These are phyloP conservation scores for Elsinoe necatrix DNA, from an alignment of 2,329 filamentous ascomycete species.

Conservation along the genomic window DNA sequence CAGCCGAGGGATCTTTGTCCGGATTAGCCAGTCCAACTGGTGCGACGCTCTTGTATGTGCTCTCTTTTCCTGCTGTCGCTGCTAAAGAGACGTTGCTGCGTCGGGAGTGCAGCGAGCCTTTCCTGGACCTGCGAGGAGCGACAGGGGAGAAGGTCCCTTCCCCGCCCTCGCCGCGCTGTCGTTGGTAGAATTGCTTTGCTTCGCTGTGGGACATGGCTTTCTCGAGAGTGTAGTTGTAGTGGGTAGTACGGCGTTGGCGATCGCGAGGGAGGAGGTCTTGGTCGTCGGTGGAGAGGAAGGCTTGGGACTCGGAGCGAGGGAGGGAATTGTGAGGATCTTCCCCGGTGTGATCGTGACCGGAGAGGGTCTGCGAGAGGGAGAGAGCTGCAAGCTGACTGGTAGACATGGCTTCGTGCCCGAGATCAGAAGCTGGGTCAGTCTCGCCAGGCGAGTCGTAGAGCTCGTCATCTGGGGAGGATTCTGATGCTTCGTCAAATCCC, in stretches of 20 bases:
- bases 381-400: slow-evolving; percentile 13
- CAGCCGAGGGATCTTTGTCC: slow-evolving; percentile 25
- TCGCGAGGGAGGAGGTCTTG: slow-evolving; percentile 38
- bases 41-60: slow-evolving; percentile 27
- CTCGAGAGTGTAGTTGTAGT: slow-evolving; percentile 88
- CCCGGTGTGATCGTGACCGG: background rate
- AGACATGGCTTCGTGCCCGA: background rate
- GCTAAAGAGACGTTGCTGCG: slow-evolving; percentile 27
- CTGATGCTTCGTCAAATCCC: slow-evolving; percentile 4
- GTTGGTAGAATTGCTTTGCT: slow-evolving; percentile 91
- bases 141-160: slow-evolving; percentile 26
- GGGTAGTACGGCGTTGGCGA: slow-evolving; percentile 63
- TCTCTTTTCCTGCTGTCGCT: slow-evolving; percentile 17
- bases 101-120: slow-evolving; percentile 36
- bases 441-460: slow-evolving; percentile 10
- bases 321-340: background rate
- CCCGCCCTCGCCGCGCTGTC: slow-evolving; percentile 57
- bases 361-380: slow-evolving; percentile 9
- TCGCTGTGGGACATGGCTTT: slow-evolving; percentile 91
- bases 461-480: slow-evolving; percentile 8
- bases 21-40: slow-evolving; percentile 30
- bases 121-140: slow-evolving; percentile 30
- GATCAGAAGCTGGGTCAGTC: background rate
- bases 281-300: slow-evolving; percentile 20
- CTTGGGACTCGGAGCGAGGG: background rate